Percentiles rank a stretch among this genome's conserved stretches.
Conservation (phyloP, 148 eudicot species). For the Rhododendron henanense region DNA sequence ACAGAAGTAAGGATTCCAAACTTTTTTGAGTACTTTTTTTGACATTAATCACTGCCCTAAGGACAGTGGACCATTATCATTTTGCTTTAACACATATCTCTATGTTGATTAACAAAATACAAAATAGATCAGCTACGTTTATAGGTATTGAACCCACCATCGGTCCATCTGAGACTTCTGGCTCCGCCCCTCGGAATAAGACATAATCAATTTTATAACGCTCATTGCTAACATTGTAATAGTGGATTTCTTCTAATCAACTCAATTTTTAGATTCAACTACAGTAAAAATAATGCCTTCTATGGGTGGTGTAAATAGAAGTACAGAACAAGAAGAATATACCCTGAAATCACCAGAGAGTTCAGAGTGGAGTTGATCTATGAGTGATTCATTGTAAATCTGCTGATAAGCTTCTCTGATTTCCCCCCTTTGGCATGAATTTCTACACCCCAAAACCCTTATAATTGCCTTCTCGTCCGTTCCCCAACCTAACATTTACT, state of each 20-base stretch:
- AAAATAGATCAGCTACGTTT: background rate
- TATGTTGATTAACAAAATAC: background rate
- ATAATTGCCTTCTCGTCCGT: conserved; percentile 62
- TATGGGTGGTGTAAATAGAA: background rate
- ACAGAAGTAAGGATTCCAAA: background rate
- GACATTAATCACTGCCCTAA: background rate
- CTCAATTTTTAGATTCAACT: background rate
- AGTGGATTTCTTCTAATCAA: background rate
- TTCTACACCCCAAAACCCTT: conserved; percentile 58
- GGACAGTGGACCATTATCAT: background rate
- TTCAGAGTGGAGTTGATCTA: conserved; percentile 50
- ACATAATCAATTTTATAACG: no score
- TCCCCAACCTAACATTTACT: conserved; percentile 46
- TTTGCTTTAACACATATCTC: no score
- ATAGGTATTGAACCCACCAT: background rate
- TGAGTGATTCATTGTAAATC: conserved; percentile 49
- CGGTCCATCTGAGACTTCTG: background rate
- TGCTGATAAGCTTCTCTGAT: conserved; percentile 62
- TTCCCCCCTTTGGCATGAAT: conserved; percentile 56
- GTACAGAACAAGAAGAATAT: background rate
- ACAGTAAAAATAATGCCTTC: background rate
- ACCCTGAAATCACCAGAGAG: conserved; percentile 73
- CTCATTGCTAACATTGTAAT: background rate
- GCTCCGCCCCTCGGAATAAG: background rate
- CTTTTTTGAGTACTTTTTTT: background rate